These are phyloP conservation scores for Trichocladium uniseriatum DNA, from an alignment of 495 filamentous ascomycete genomes.

Conservation along the genomic window DNA sequence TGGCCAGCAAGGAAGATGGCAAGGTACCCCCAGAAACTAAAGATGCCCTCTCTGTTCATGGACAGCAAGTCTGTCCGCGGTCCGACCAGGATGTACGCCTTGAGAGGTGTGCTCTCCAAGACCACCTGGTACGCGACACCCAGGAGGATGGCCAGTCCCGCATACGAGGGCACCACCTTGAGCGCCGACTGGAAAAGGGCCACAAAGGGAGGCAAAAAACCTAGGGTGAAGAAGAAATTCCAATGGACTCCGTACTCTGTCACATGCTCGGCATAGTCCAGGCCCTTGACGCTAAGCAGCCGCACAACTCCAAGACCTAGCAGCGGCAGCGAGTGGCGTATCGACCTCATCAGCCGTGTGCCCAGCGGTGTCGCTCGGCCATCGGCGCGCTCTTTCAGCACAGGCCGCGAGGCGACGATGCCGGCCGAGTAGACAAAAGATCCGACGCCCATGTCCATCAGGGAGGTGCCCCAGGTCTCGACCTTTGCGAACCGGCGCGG, in stretches of 20 bases:
- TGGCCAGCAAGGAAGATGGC: constrained; percentile 91
- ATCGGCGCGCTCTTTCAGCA: constrained; percentile 59
- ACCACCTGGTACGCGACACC: constrained; percentile 58
- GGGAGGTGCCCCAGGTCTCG: constrained; percentile 93
- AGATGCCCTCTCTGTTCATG: constrained; percentile 87
- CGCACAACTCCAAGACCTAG: constrained; percentile 72
- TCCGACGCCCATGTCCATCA: constrained; percentile 97
- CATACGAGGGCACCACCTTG: constrained; percentile 57
- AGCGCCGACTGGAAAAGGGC: constrained; percentile 69
- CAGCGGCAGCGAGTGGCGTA: constrained; percentile 75
- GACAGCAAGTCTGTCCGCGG: constrained; percentile 68
- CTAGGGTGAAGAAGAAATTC: constrained; percentile 99
- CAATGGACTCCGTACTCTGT: constrained; percentile 98
- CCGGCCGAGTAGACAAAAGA: constrained; percentile 95
- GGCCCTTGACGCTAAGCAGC: constrained; percentile 79
- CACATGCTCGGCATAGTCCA: constrained; percentile 95
- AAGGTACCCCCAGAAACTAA: constrained; percentile 87
- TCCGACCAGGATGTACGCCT: constrained; percentile 76
- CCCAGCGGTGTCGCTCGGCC: constrained; percentile 39
- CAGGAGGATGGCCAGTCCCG: constrained; percentile 57
- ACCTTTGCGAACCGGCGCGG: constrained; percentile 94
- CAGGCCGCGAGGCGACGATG: constrained; percentile 79
- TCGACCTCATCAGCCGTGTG: constrained; percentile 49
- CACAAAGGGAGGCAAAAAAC: constrained; percentile 78
- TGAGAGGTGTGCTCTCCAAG: constrained; percentile 68